These are phyloP conservation scores for Arabidopsis lyrata DNA, from an alignment of 441 rosid genomes.

Conservation along the genomic window DNA sequence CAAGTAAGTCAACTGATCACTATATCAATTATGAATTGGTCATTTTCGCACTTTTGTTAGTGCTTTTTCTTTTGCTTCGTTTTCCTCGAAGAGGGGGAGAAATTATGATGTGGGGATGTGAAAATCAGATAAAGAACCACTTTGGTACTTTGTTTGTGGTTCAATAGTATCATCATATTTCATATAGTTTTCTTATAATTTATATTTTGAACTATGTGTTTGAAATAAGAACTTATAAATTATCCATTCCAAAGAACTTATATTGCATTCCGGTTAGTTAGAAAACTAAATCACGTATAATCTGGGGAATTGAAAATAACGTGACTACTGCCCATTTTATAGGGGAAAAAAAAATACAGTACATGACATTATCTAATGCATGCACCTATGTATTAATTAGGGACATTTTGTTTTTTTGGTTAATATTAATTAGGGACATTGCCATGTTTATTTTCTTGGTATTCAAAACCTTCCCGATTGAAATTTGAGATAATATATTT, in stretches of 20 bases:
- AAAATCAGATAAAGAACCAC: slow-evolving; percentile 20
- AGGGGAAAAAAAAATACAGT: not conserved
- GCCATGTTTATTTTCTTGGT: not conserved
- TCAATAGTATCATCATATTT: not conserved
- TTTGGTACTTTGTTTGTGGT: slow-evolving; percentile 12
- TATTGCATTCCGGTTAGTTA: not conserved
- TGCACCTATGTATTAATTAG: slow-evolving; percentile 21
- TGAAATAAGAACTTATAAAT: slow-evolving; percentile 4
- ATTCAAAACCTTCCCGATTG: not conserved
- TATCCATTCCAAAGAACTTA: not conserved
- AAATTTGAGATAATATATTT: not conserved
- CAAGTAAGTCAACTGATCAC: not conserved
- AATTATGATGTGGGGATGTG: slow-evolving; percentile 28
- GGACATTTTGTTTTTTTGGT: too few species aligned
- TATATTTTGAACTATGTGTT: slow-evolving; percentile 3
- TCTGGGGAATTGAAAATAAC: slow-evolving; percentile 30
- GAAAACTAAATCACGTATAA: slow-evolving; percentile 17
- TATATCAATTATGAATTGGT: not conserved
- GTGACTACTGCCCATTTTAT: slow-evolving; percentile 27
- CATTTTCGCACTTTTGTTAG: slow-evolving; percentile 31
- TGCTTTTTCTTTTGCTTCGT: slow-evolving; percentile 29
- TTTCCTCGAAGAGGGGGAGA: slow-evolving; percentile 29
- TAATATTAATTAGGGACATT: too few species aligned
- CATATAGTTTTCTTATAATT: not conserved
- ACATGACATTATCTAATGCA: slow-evolving; percentile 28